These are phyloP conservation scores for Leccinum subgranulosum DNA, from an alignment of 768 basidiomycete genomes.

Conservation along the genomic window DNA sequence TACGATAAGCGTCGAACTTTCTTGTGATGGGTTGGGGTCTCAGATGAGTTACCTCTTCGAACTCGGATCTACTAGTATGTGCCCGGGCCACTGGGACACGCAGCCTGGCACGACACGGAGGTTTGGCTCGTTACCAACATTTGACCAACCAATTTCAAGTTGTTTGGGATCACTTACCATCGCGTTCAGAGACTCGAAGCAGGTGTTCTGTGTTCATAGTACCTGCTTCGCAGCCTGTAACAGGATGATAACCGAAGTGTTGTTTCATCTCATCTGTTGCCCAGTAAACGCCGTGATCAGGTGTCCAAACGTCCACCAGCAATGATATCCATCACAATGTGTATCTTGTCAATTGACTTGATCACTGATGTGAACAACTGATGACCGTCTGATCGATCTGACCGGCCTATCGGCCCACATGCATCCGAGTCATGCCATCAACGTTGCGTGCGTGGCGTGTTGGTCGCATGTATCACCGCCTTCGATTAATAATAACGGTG, in stretches of 20 bases:
- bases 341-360: neutral
- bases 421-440: neutral
- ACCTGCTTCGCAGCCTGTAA: neutral
- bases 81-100: neutral
- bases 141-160: neutral
- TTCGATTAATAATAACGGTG: neutral
- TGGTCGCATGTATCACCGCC: neutral
- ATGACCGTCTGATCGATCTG: neutral
- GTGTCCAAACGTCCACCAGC: neutral
- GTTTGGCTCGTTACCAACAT: neutral
- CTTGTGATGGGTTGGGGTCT: neutral
- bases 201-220: neutral
- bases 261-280: neutral
- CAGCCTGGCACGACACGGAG: neutral
- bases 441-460: neutral
- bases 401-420: neutral
- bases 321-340: neutral
- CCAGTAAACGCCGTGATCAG: neutral
- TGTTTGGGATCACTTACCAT: neutral
- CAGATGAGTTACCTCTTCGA: neutral
- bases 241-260: neutral
- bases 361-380: neutral
- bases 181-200: neutral
- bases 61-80: neutral
- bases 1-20: neutral